Evolutionary conservation across 108 stramenopile genomes (phyloP).

Genomic region (Poteriospumella lacustris): DNA sequence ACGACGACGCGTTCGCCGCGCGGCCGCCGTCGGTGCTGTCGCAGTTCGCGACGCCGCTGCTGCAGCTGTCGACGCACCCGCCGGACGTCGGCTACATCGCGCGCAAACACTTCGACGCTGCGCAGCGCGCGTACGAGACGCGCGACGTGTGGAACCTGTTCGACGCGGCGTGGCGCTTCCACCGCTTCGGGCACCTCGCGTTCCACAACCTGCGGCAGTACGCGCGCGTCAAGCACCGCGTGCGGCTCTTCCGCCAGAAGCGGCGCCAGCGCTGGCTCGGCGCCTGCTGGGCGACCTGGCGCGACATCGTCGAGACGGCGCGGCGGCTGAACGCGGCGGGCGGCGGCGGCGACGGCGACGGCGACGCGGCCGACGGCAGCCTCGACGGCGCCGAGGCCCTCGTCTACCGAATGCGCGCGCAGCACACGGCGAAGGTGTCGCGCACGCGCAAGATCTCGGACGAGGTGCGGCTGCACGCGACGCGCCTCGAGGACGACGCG

Average conservation of each 20-base stretch:
- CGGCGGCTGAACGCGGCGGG: not conserved
- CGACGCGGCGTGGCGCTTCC: not conserved
- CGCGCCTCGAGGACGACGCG: not conserved
- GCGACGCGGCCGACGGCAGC: not conserved
- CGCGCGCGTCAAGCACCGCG: not conserved
- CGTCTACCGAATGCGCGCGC: not conserved
- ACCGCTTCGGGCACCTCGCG: not conserved
- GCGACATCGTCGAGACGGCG: not conserved
- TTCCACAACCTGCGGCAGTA: slow-evolving; percentile 3
- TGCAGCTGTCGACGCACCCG: too few relatives aligned
- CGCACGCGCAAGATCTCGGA: not conserved
- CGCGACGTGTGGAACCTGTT: slow-evolving; percentile 17
- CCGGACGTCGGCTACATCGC: too few relatives aligned
- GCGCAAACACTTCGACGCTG: too few relatives aligned
- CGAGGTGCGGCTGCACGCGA: not conserved
- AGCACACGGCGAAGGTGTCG: not conserved
- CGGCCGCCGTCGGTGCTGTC: too few relatives aligned
- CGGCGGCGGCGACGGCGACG: not conserved
- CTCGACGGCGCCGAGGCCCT: not conserved
- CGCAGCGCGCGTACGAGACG: too few relatives aligned
- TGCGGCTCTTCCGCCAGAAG: not conserved
- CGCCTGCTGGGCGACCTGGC: not conserved
- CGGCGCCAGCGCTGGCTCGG: not conserved
- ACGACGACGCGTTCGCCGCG: too few relatives aligned
- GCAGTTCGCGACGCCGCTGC: too few relatives aligned